A percentile compares a stretch with the other conserved stretches of the same genome.
Conservation (phyloP, 306 rosid species). For the Trifolium dubium region DNA sequence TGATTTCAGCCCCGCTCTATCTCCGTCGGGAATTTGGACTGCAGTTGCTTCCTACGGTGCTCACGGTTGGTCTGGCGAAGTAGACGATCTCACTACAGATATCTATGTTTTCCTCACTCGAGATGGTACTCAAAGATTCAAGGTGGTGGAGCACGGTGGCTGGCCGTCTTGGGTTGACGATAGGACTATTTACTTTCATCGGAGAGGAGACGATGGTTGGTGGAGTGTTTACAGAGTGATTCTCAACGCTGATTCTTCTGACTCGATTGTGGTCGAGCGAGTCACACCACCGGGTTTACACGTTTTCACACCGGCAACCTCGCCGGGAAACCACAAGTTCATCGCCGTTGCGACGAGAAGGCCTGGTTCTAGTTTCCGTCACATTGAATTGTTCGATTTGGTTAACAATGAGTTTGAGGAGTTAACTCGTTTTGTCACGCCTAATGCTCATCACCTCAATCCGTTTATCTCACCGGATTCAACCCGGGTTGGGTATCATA, state of each 20-base stretch:
- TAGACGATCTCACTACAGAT: slow-evolving; percentile 77
- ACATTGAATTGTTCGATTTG: slow-evolving; percentile 70
- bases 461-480: slow-evolving; percentile 83
- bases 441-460: slow-evolving; percentile 70
- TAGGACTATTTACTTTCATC: slow-evolving; percentile 74
- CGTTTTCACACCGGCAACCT: slow-evolving; percentile 81
- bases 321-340: slow-evolving; percentile 70
- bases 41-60: slow-evolving; percentile 86
- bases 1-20: slow-evolving; percentile 83
- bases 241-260: slow-evolving; percentile 47
- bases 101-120: slow-evolving; percentile 70
- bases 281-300: slow-evolving; percentile 88
- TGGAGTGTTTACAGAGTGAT: slow-evolving; percentile 78
- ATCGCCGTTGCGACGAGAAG: slow-evolving; percentile 88
- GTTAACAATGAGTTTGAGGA: slow-evolving; percentile 61
- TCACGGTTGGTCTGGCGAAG: slow-evolving; percentile 78
- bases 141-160: slow-evolving; percentile 82
- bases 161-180: slow-evolving; percentile 92
- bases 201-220: slow-evolving; percentile 78
- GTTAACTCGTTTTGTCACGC: slow-evolving; percentile 68
- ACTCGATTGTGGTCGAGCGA: slow-evolving; percentile 63
- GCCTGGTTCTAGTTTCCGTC: slow-evolving; percentile 63
- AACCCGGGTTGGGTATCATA: slow-evolving; percentile 75
- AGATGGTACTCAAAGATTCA: slow-evolving; percentile 71
- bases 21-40: slow-evolving; percentile 77